phyloP scores from a whole-genome alignment of 2,329 filamentous ascomycete genomes.

The Stromatinia cepivora region DNA sequence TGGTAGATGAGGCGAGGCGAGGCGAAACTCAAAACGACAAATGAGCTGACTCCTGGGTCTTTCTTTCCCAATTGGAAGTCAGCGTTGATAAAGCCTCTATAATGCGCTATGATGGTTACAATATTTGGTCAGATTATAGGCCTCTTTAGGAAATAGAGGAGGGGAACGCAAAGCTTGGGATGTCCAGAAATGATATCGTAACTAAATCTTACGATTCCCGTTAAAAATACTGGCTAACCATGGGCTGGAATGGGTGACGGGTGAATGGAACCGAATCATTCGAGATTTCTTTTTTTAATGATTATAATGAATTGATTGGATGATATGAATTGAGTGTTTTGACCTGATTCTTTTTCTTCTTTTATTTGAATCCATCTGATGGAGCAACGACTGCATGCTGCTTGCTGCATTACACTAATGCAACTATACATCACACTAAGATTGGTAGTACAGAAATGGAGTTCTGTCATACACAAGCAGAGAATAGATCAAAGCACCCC shows the following conservation, averaged over 20 bases:
- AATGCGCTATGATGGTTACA: conserved; percentile 2
- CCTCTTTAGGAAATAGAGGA: not conserved
- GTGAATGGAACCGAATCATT: not conserved
- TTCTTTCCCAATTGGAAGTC: conserved; percentile 1
- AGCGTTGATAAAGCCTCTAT: not conserved
- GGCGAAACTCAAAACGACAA: not conserved
- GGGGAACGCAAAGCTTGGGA: not conserved
- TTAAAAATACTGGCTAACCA: not conserved
- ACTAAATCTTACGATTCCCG: too few relatives aligned
- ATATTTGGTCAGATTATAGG: conserved; percentile 3
- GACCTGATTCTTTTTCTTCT: not conserved
- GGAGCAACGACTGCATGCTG: not conserved
- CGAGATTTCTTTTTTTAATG: not conserved
- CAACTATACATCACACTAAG: not conserved
- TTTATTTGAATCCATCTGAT: not conserved
- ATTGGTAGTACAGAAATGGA: not conserved
- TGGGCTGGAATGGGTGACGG: not conserved
- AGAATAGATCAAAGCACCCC: conserved; percentile 4
- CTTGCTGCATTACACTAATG: conserved; percentile 3
- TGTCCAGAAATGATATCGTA: not conserved
- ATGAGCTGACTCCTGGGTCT: not conserved
- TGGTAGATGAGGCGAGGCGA: not conserved
- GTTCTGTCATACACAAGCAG: not conserved
- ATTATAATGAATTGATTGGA: not conserved
- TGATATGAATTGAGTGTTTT: not conserved